phyloP scores from a whole-genome alignment of 257 asterid species.

The Jaltomata sinuosa region DNA sequence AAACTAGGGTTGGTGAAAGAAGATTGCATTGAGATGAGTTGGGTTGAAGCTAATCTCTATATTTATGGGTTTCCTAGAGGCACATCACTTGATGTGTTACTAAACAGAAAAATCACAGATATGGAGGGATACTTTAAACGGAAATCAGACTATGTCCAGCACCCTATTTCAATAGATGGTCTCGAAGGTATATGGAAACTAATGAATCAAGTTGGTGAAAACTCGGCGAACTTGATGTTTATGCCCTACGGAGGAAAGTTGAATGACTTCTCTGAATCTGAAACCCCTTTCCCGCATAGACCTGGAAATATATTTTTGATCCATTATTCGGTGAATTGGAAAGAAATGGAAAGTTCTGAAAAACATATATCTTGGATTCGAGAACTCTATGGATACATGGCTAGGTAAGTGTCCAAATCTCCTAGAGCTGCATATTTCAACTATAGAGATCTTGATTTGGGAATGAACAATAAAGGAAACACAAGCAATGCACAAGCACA shows the following conservation, averaged over 20 bases:
- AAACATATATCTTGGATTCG: not conserved
- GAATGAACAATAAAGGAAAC: not conserved
- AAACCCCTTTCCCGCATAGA: not conserved
- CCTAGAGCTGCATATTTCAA: not conserved
- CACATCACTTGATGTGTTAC: not conserved
- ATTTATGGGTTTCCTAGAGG: not conserved
- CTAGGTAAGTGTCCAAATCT: not conserved
- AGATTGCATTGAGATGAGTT: not conserved
- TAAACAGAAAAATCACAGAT: not conserved
- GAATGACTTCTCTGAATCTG: not conserved
- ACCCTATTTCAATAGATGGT: not conserved
- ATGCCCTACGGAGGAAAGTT: not conserved
- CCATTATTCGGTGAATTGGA: not conserved
- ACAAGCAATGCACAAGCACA: not conserved
- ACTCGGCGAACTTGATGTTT: not conserved
- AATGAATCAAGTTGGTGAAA: not conserved
- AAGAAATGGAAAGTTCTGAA: too few relatives aligned
- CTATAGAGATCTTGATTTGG: slow-evolving; percentile 2
- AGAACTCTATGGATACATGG: not conserved
- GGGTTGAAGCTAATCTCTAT: not conserved
- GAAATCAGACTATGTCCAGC: not conserved
- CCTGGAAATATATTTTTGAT: not conserved
- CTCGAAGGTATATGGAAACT: not conserved
- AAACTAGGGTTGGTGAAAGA: not conserved
- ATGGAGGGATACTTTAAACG: not conserved